phyloP scores from a whole-genome alignment of 2,329 filamentous ascomycete species.

The Eutypa lata region DNA sequence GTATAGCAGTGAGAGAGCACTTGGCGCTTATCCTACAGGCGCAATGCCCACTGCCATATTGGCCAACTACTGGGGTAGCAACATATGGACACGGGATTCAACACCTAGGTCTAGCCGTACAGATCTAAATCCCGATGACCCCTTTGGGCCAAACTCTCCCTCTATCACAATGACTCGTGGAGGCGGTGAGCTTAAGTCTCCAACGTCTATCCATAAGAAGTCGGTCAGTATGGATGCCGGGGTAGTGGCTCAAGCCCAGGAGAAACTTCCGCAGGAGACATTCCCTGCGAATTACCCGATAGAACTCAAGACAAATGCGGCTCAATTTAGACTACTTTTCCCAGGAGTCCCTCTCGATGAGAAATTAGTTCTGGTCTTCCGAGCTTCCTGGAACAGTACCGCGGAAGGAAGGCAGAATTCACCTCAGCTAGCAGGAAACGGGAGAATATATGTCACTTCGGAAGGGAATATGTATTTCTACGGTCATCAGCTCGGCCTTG shows the following conservation, averaged over 20 bases:
- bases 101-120: slow-evolving; percentile 17
- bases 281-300: slow-evolving; percentile 77
- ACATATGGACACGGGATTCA: slow-evolving; percentile 59
- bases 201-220: slow-evolving; percentile 36
- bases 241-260: slow-evolving; percentile 21
- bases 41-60: slow-evolving; percentile 80
- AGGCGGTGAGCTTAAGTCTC: slow-evolving; percentile 20
- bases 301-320: slow-evolving; percentile 80
- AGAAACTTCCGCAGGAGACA: slow-evolving; percentile 42
- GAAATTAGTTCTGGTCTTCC: slow-evolving; percentile 86
- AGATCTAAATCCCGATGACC: slow-evolving; percentile 28
- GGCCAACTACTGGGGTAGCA: slow-evolving; percentile 92
- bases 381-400: slow-evolving; percentile 74
- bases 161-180: slow-evolving; percentile 30
- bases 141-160: slow-evolving; percentile 34
- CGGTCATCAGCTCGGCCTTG: slow-evolving; percentile 87
- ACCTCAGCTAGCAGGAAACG: slow-evolving; percentile 57
- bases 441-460: slow-evolving; percentile 83
- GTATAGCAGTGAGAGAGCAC: slow-evolving; percentile 71
- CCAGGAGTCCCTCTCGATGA: slow-evolving; percentile 74
- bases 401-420: slow-evolving; percentile 40
- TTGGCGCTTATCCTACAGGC: slow-evolving; percentile 63
- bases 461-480: slow-evolving; percentile 87
- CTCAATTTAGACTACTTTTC: slow-evolving; percentile 90
- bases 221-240: slow-evolving; percentile 41